phyloP scores from a whole-genome alignment of 1,284 basidiomycete genomes.

The Moesziomyces globuligerus region DNA sequence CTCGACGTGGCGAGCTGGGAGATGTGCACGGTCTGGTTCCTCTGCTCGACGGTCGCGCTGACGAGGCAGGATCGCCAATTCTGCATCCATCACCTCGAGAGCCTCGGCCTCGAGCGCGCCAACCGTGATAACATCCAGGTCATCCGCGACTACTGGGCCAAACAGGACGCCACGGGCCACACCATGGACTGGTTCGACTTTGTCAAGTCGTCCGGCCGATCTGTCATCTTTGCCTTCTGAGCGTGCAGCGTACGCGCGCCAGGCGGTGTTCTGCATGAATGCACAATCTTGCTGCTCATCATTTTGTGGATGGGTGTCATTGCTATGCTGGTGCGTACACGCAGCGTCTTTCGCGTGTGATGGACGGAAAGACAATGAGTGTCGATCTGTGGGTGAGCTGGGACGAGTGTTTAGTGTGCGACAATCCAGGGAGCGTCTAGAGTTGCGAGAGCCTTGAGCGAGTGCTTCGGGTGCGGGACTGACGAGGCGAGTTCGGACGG shows the following conservation, averaged over 20 bases:
- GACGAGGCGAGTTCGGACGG: background rate
- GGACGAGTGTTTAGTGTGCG: background rate
- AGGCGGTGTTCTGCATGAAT: too few species aligned
- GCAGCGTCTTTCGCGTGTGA: too few species aligned
- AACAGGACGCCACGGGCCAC: constrained; percentile 42
- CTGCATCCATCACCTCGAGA: constrained; percentile 47
- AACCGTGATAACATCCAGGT: constrained; percentile 51
- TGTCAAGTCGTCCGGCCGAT: constrained; percentile 21
- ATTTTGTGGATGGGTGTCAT: too few species aligned
- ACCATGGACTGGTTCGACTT: constrained; percentile 52
- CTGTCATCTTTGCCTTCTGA: constrained; percentile 43
- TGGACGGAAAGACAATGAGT: too few species aligned
- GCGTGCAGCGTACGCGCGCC: too few species aligned
- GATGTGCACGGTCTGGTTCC: constrained; percentile 57
- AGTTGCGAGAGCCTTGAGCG: constrained; percentile 2
- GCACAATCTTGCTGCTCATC: too few species aligned
- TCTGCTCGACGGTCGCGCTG: constrained; percentile 44
- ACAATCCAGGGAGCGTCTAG: constrained; percentile 28
- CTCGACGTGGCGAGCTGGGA: constrained; percentile 49
- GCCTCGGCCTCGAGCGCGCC: constrained; percentile 41
- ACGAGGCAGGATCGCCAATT: constrained; percentile 29
- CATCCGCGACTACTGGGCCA: constrained; percentile 39
- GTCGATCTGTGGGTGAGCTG: too few species aligned
- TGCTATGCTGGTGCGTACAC: too few species aligned
- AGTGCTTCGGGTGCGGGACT: background rate